Conservation (phyloP, 345 rosid species). For the Heritiera fomes region DNA sequence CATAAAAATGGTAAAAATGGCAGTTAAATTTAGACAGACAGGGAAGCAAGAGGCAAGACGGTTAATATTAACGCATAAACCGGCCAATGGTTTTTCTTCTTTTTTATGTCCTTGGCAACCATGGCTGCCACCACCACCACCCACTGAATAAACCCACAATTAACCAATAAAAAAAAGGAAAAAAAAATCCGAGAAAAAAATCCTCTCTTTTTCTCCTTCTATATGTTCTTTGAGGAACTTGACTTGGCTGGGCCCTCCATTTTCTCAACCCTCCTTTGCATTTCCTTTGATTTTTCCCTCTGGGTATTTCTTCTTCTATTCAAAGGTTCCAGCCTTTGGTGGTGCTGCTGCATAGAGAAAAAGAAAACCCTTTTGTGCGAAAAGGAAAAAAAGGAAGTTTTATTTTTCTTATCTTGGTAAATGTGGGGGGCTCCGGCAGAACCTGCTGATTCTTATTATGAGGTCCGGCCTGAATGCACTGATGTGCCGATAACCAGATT, state of each 20-base stretch:
- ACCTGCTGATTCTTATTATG: conserved; percentile 85
- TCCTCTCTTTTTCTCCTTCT: neutral
- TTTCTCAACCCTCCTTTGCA: neutral
- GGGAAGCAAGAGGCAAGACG: neutral
- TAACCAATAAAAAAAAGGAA: neutral
- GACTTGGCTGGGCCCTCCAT: conserved; percentile 7
- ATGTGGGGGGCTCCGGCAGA: conserved; percentile 79
- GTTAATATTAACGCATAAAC: neutral
- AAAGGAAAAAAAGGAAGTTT: neutral
- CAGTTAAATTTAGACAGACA: neutral
- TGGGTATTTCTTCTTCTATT: neutral
- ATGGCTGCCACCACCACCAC: neutral
- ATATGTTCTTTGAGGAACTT: neutral
- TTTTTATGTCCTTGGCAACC: neutral
- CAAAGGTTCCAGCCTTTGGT: neutral
- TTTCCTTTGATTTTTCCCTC: neutral
- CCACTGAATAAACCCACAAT: neutral
- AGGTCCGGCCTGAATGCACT: conserved; percentile 90
- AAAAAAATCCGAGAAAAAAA: neutral
- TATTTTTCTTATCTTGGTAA: conserved; percentile 29
- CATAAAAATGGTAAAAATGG: neutral
- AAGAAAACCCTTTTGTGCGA: neutral
- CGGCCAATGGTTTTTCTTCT: neutral
- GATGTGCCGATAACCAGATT: conserved; percentile 88
- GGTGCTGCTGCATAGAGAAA: neutral